Base-by-base conservation (phyloP, 805 yeast species). In the Candida maesae region DNA sequence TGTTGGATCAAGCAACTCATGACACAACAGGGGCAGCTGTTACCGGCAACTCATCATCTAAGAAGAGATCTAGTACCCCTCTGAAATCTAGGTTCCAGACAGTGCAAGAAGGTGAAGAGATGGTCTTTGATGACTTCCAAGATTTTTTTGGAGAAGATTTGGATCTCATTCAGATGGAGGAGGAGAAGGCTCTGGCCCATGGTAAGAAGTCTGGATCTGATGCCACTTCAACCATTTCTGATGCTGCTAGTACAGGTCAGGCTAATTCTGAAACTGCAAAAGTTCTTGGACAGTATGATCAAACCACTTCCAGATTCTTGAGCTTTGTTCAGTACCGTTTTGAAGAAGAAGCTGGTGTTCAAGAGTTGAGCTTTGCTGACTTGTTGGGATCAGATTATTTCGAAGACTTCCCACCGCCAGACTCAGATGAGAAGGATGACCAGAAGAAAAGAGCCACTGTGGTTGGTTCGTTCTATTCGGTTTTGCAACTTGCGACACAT, bases 381-480 rank as follows among this genome's bases (percentile, higher is more conserved):
- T 38, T 56, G n/a, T 24, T 56, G 11, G 43, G 45, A 10, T 15
- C 35, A 8, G 38, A 36, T 6, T 36, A 31, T 36, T 43, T 43
- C 27, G 24, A 38, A 6, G 28, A 35, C 18, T 20, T 32, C 21
- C 40, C 35, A 6, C 24, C 29, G 4, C 20, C 28, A 11, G 12
- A 23, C 13, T 15, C 33, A 9, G 6, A 13, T 14, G 32, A 21
- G 5, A 24, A 5, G 18, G 36, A 46, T 8, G 33, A 31, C 7
- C 35, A 38, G 23, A 34, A 36, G 14, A 36, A 39, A 24, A 51
- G 39, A 37, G 26, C 48, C 4, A 42, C 49, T 11, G 35, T 53
- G 26, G 58, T 46, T n/a, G 52, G 49, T 19, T 52, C 60, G 2
- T 56, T 58, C 37, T 56, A 55, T 39, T 58, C 55, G 15, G 45